phyloP scores from a whole-genome alignment of 192 early-diverging fungal genomes.

The Backusella australiensis region DNA sequence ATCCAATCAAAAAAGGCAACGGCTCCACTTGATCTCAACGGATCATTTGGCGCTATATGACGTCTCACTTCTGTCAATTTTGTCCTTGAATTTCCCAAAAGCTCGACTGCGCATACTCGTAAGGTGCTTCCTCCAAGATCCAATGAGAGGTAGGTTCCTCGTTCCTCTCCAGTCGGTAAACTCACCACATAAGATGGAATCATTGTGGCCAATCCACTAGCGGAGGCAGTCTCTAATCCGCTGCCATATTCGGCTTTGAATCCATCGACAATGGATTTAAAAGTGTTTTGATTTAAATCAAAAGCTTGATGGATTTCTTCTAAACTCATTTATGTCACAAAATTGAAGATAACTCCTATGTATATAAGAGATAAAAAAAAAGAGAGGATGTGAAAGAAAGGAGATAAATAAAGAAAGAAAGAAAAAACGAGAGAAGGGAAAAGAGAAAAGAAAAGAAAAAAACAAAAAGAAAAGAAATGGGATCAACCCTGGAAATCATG shows the following conservation, averaged over 20 bases:
- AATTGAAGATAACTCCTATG: not conserved
- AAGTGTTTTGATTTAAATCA: constrained; percentile 7
- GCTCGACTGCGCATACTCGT: constrained; percentile 77
- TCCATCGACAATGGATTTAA: constrained; percentile 31
- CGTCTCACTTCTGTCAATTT: constrained; percentile 68
- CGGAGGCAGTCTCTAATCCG: constrained; percentile 34
- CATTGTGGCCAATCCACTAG: constrained; percentile 62
- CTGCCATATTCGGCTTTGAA: constrained; percentile 24
- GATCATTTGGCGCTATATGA: constrained; percentile 61
- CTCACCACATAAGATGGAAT: constrained; percentile 86
- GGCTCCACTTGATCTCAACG: constrained; percentile 72
- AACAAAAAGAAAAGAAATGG: constrained; percentile 5
- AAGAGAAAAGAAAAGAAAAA: not conserved
- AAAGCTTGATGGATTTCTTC: constrained; percentile 16
- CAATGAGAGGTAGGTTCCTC: constrained; percentile 83
- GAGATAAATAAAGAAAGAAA: not conserved
- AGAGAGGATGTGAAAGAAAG: not conserved
- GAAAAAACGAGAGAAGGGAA: not conserved
- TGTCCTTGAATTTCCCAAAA: constrained; percentile 70
- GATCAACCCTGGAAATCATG: not conserved
- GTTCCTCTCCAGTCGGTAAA: constrained; percentile 79
- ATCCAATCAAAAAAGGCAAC: constrained; percentile 80
- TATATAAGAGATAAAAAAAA: not conserved
- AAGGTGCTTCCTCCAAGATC: constrained; percentile 96
- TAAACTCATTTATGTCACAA: constrained; percentile 3